Conservation (phyloP, 2,329 filamentous ascomycete species). For the Allantophomopsis cytisporea region DNA sequence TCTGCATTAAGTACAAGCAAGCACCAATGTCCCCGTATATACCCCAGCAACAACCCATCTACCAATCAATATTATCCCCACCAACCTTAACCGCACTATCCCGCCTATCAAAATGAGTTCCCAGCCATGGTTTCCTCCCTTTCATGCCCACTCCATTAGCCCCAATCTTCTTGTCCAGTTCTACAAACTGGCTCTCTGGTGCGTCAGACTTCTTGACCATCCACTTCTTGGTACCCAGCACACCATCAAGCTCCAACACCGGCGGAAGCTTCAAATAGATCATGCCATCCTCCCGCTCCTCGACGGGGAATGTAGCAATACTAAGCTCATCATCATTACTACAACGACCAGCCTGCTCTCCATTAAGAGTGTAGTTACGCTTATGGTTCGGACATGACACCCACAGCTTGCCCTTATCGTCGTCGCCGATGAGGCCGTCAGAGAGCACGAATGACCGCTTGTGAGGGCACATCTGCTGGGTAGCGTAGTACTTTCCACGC, state of each 20-base stretch:
- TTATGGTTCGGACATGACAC: conserved; percentile 84
- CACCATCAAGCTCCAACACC: conserved; percentile 64
- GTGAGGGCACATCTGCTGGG: conserved; percentile 92
- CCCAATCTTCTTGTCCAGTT: conserved; percentile 16
- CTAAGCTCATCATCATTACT: conserved; percentile 61
- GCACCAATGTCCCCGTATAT: too few species aligned
- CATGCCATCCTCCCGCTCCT: conserved; percentile 63
- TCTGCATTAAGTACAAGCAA: too few species aligned
- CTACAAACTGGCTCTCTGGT: conserved; percentile 18
- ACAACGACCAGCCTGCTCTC: conserved; percentile 53
- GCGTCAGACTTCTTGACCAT: conserved; percentile 61
- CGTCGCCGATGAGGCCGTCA: conserved; percentile 62
- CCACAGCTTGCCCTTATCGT: conserved; percentile 52
- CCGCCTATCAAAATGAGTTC: conserved; percentile 7
- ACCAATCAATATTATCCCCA: conserved; percentile 14
- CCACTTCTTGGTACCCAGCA: conserved; percentile 68
- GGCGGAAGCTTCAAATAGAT: conserved; percentile 73
- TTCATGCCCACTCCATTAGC: conserved; percentile 12
- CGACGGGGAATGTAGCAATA: conserved; percentile 70
- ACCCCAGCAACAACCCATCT: conserved; percentile 8
- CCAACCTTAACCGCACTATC: conserved; percentile 6
- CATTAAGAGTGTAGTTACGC: conserved; percentile 69
- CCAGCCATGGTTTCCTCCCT: conserved; percentile 10
- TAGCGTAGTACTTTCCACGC: conserved; percentile 66
- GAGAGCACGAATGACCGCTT: conserved; percentile 83